Conservation (phyloP, 2,329 filamentous ascomycete genomes). For the Paracorniculantispora psalliotae region DNA sequence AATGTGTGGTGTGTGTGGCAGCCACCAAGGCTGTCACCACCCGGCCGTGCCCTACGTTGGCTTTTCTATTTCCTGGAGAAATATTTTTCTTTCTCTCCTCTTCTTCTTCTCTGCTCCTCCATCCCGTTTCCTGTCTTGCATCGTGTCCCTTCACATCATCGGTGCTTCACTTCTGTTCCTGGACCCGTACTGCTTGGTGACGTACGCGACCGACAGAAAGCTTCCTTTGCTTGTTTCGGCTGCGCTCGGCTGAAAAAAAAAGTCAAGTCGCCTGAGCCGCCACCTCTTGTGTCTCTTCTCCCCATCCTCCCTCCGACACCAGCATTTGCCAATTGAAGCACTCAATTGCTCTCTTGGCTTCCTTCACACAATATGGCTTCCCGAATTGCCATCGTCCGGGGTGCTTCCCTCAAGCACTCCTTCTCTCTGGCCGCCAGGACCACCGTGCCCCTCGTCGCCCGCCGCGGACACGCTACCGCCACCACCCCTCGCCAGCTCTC, state of each 20-base stretch:
- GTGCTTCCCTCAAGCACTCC: constrained; percentile 19
- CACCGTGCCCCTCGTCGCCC: constrained; percentile 16
- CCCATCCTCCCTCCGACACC: background rate
- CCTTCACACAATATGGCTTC: constrained; percentile 21
- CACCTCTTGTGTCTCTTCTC: constrained; percentile 10
- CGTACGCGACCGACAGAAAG: constrained; percentile 4
- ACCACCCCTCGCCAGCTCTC: constrained; percentile 15
- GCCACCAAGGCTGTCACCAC: constrained; percentile 5
- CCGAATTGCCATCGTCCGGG: constrained; percentile 22
- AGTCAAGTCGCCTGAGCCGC: background rate
- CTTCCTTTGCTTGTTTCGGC: background rate
- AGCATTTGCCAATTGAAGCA: constrained; percentile 13
- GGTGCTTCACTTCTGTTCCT: background rate
- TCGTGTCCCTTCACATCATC: background rate
- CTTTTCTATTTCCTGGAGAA: background rate
- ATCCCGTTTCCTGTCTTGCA: background rate
- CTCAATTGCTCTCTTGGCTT: constrained; percentile 6
- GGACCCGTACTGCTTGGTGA: background rate
- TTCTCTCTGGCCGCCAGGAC: constrained; percentile 16
- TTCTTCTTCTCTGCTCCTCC: background rate
- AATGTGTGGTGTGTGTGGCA: no score
- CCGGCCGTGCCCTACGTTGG: constrained; percentile 7
- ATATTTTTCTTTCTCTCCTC: constrained; percentile 2
- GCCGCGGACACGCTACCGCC: constrained; percentile 10
- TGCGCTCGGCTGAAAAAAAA: constrained; percentile 7